Conservation (phyloP, 2,329 filamentous ascomycete species). For the Penicillium occitanis region DNA sequence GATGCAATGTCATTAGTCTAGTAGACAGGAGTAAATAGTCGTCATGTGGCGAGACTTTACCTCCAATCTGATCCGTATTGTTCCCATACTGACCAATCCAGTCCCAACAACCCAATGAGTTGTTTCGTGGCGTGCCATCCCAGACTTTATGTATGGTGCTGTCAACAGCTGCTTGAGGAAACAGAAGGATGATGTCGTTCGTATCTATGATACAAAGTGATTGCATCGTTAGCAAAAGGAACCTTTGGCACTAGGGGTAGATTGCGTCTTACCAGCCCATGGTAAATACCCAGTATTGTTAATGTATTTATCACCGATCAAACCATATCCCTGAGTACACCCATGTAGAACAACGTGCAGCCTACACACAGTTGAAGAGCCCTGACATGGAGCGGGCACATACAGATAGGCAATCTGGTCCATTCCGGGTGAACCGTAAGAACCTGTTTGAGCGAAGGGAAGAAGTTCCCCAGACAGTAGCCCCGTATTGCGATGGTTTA, state of each 20-base stretch:
- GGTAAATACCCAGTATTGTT: slow-evolving; percentile 23
- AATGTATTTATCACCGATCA: slow-evolving; percentile 20
- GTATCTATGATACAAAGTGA: not conserved
- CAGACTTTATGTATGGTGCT: slow-evolving; percentile 18
- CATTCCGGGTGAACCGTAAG: slow-evolving; percentile 24
- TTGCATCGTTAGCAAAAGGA: not conserved
- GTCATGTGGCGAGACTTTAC: not conserved
- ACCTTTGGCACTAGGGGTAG: not conserved
- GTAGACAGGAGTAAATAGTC: not conserved
- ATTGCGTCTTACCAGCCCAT: slow-evolving; percentile 21
- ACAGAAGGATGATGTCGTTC: slow-evolving; percentile 22
- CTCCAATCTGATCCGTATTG: slow-evolving; percentile 23
- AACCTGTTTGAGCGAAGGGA: slow-evolving; percentile 22
- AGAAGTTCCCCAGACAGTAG: slow-evolving; percentile 15
- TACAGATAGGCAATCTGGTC: slow-evolving; percentile 23
- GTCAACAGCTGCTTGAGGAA: slow-evolving; percentile 20
- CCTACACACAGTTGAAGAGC: slow-evolving; percentile 20
- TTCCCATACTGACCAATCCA: slow-evolving; percentile 23
- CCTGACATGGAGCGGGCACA: slow-evolving; percentile 21
- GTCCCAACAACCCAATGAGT: slow-evolving; percentile 23
- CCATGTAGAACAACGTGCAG: slow-evolving; percentile 25
- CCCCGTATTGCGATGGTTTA: slow-evolving; percentile 19
- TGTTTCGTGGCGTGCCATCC: slow-evolving; percentile 19
- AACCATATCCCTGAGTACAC: slow-evolving; percentile 21
- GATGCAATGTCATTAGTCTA: not conserved